Base-by-base conservation (phyloP, 1,284 basidiomycete genomes). In the Athelia psychrophila region DNA sequence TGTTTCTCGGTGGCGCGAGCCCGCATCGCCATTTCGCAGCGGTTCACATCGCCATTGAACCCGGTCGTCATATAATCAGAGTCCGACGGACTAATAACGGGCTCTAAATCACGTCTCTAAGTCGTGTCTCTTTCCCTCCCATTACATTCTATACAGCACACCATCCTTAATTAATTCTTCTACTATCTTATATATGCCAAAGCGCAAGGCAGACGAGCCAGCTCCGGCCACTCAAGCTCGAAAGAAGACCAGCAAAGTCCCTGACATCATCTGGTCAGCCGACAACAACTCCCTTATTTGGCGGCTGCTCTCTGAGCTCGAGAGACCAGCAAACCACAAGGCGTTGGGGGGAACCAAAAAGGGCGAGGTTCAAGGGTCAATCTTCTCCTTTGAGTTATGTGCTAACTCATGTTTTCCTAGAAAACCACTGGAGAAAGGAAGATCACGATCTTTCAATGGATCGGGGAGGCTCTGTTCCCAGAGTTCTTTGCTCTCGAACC, bases 381-480 rank as follows among this genome's bases (percentile, higher is more conserved):
- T 25, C 16, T 18, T 16, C n/a, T 42, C 18, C 38, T 50, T 27
- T 30, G 13, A 3, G 15, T 35, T 19, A 24, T 18, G 19, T 8
- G 2, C 15, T 20, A 30, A 13, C 27, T 30, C 13, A 30, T 30
- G 13, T 6, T 30, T 30, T 30, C 6, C 27, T 13, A 58, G 53
- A 58, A 58, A 25, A 58, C 45, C 6, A 51, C 50, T 46, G 56
- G 51, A 12, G 49, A 57, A 36, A 50, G 18, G 1, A 58, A 57
- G 47, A 44, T 40, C 12, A 35, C 49, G 8, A 44, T 54, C 9
- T 50, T 46, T 32, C 50, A 53, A 2, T 46, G 48, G 15, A 51
- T 58, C 13, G 44, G 57, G 16, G 25, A 19, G 15, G 15, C 22
- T 19, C 16, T 55, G 0, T 47, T 51, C 10, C 56, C 56, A 22